phyloP scores from a whole-genome alignment of 192 early-diverging fungal genomes.

The Allomyces arbusculus region DNA sequence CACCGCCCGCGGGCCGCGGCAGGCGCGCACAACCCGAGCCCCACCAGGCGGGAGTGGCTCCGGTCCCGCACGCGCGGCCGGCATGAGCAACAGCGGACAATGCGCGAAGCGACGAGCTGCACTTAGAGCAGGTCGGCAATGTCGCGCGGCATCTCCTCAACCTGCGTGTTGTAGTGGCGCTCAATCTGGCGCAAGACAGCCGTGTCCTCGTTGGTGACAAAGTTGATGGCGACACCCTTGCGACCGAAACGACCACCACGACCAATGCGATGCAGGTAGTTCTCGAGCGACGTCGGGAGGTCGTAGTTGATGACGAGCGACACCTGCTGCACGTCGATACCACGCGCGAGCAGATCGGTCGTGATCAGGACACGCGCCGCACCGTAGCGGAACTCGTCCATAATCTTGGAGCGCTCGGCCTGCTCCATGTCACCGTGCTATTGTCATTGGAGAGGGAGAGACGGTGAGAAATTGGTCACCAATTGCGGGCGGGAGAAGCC shows the following conservation, averaged over 20 bases:
- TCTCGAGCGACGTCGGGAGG: conserved; percentile 86
- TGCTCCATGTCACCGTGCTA: conserved; percentile 98
- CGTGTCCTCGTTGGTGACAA: conserved; percentile 91
- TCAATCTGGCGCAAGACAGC: conserved; percentile 72
- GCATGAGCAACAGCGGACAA: too few species aligned
- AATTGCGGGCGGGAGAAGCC: background rate
- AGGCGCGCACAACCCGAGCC: too few species aligned
- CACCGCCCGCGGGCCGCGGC: too few species aligned
- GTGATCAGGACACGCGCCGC: conserved; percentile 93
- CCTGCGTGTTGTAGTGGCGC: conserved; percentile 95
- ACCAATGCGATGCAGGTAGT: conserved; percentile 99
- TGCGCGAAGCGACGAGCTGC: too few species aligned
- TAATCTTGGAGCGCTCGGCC: conserved; percentile 82
- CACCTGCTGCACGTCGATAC: conserved; percentile 99
- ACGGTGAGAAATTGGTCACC: background rate
- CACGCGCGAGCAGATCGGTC: conserved; percentile 93
- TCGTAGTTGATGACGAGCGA: conserved; percentile 99
- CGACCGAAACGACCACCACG: conserved; percentile 99
- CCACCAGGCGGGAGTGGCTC: too few species aligned
- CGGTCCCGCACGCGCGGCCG: too few species aligned
- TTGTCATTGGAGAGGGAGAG: background rate
- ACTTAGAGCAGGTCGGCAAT: conserved; percentile 68
- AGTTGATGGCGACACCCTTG: conserved; percentile 99
- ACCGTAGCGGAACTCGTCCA: conserved; percentile 98
- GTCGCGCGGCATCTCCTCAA: conserved; percentile 99